phyloP scores from a whole-genome alignment of 2,329 filamentous ascomycete species.

The Aspergillus brunneoviolaceus region DNA sequence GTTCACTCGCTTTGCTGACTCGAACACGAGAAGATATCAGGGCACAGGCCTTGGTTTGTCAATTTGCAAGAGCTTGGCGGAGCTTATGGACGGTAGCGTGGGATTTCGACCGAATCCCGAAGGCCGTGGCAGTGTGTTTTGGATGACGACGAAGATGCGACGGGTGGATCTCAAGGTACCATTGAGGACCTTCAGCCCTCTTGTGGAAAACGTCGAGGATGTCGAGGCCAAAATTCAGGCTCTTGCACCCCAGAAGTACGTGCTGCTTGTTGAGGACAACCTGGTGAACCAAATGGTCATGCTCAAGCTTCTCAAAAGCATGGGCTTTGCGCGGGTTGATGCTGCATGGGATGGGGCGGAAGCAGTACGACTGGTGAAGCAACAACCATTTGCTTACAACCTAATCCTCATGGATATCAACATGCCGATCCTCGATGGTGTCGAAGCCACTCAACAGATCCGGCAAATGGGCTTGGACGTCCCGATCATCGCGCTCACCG shows the following conservation, averaged over 20 bases:
- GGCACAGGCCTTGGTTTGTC: conserved; percentile 59
- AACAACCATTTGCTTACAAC: conserved; percentile 45
- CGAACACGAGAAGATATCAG: conserved; percentile 54
- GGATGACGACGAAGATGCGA: conserved; percentile 50
- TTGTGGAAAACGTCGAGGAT: conserved; percentile 13
- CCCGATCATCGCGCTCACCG: conserved; percentile 57
- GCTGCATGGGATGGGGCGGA: conserved; percentile 47
- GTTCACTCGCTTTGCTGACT: conserved; percentile 57
- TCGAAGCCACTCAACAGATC: conserved; percentile 46
- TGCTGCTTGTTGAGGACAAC: conserved; percentile 46
- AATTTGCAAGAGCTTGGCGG: conserved; percentile 57
- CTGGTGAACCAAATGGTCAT: conserved; percentile 45
- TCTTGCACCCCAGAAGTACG: conserved; percentile 42
- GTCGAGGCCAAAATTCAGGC: conserved; percentile 33
- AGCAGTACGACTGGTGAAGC: conserved; percentile 44
- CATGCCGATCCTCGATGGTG: conserved; percentile 50
- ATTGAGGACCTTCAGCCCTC: conserved; percentile 26
- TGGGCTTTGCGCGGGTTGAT: conserved; percentile 46
- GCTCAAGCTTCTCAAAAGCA: conserved; percentile 36
- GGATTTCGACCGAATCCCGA: conserved; percentile 49
- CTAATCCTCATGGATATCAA: conserved; percentile 50
- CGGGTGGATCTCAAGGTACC: conserved; percentile 36
- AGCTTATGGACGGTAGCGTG: conserved; percentile 57
- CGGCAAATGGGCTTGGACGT: conserved; percentile 39
- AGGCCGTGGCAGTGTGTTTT: conserved; percentile 52